A percentile compares a stretch with the other conserved stretches of the same genome.
Evolutionary conservation across 495 filamentous ascomycete genomes (phyloP).

Genomic region (Neohortaea acidophila): DNA sequence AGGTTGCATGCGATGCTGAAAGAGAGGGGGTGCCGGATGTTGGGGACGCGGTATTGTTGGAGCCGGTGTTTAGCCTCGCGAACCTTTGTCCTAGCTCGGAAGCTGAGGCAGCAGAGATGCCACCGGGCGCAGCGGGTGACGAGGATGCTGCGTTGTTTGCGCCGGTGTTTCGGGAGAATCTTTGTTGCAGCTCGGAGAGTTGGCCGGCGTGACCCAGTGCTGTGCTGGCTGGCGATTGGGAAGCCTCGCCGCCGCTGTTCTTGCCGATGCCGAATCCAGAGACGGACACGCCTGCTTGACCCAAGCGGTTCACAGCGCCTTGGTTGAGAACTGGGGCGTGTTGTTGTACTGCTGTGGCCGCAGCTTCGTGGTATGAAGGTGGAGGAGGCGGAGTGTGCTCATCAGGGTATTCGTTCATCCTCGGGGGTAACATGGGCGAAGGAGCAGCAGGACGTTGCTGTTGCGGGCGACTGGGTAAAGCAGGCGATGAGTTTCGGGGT

Average conservation of each 20-base stretch:
- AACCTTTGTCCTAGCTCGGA: neutral
- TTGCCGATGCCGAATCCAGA: conserved; percentile 55
- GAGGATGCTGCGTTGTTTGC: conserved; percentile 44
- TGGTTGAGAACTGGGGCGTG: conserved; percentile 42
- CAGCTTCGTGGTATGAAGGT: conserved; percentile 35
- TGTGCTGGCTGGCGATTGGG: neutral
- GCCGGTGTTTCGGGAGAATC: conserved; percentile 45
- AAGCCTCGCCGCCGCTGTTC: neutral
- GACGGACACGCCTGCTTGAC: conserved; percentile 66
- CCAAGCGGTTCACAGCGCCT: conserved; percentile 48
- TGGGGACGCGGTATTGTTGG: conserved; percentile 35
- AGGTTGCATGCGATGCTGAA: neutral
- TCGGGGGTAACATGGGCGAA: conserved; percentile 63
- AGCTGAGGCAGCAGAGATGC: neutral
- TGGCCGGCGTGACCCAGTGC: conserved; percentile 23
- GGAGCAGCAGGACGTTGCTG: conserved; percentile 32
- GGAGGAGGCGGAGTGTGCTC: conserved; percentile 35
- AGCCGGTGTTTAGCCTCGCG: conserved; percentile 38
- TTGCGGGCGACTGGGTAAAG: conserved; percentile 22
- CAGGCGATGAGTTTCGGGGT: conserved; percentile 20
- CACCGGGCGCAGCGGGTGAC: conserved; percentile 30
- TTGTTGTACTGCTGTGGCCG: conserved; percentile 17
- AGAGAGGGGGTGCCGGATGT: conserved; percentile 3
- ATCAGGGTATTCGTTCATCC: conserved; percentile 40
- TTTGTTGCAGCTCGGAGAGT: conserved; percentile 51